Evolutionary conservation across 768 basidiomycete species (phyloP), one percentile per base, ranked within the genome.

Genomic region (Naematelia aurantialba): DNA sequence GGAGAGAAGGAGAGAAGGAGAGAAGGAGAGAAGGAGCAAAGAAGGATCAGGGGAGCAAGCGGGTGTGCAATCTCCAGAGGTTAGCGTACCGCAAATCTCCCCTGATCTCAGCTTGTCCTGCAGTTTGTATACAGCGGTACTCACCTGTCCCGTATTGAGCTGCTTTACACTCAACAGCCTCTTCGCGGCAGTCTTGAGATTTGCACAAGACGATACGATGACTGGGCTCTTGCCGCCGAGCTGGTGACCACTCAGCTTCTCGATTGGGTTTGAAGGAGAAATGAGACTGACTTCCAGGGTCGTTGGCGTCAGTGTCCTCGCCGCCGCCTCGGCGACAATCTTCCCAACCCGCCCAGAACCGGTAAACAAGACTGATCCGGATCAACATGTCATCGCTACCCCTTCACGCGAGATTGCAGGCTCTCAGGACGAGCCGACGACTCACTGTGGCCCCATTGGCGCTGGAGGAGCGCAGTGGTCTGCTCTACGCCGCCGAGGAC

Each of bases 171-270:
- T 64, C 31, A 76, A 68, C 45, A 76, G 65, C 55, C 77, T 58
- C 44, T 60, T 63, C 13, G 76, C 68, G 0, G 69, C 57, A 11
- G 71, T 67, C 55, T 71, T 58, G 10, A 77, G 47, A 48, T 75
- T 62, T 3, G 73, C 70, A 51, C 67, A 67, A 22, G 60, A 30
- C 5, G 69, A 62, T 3, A 78, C 65, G 30, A 78, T 73, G 13
- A 73, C 71, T 1, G 77, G 77, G 19, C 68, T 73, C 56, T 78
- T 76, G 11, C 77, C 77, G 14, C 77, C 76, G 13, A 78, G 67
- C 70, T 76, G 50, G 29, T 17, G 21, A 59, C 25, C 42, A 30
- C n/a, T 22, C 22, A 19, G 34, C 19, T 17, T 17, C 4, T 19
- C 26, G 19, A 19, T 39, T 17, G 27, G n/a, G 48, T n/a, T n/a